Percentiles rank a stretch among this genome's conserved stretches.
Evolutionary conservation across 768 basidiomycete species (phyloP).

Genomic region (Saitozyma podzolica): DNA sequence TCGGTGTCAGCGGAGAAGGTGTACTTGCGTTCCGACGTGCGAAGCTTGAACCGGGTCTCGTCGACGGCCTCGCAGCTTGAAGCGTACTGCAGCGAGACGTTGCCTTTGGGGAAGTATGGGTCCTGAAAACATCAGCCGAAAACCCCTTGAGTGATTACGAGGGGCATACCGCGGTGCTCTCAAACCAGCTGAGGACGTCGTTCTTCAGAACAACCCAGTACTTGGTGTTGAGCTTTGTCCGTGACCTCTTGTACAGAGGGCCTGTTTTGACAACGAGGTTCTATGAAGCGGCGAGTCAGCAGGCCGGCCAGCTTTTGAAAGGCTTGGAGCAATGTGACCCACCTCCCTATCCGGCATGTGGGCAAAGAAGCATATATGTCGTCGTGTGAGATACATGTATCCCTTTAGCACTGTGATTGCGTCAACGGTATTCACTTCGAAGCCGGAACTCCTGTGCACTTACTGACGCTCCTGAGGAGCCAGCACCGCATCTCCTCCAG

Average conservation of each 20-base stretch:
- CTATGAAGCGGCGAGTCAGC: conserved; percentile 54
- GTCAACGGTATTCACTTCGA: background rate
- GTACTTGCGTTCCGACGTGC: conserved; percentile 72
- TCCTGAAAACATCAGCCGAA: conserved; percentile 60
- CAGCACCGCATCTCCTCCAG: conserved; percentile 89
- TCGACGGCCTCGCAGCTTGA: conserved; percentile 78
- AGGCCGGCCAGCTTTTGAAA: conserved; percentile 6
- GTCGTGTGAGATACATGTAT: conserved; percentile 93
- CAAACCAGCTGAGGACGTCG: conserved; percentile 94
- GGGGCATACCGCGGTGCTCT: conserved; percentile 74
- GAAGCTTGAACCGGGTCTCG: conserved; percentile 76
- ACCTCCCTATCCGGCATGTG: conserved; percentile 91
- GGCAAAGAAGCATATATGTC: conserved; percentile 93
- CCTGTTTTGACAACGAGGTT: conserved; percentile 92
- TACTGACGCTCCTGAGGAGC: conserved; percentile 83
- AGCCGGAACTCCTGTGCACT: conserved; percentile 53
- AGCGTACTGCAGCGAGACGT: conserved; percentile 91
- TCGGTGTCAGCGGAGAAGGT: conserved; percentile 48
- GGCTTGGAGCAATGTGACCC: conserved; percentile 15
- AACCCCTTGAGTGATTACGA: background rate
- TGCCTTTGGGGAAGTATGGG: conserved; percentile 95
- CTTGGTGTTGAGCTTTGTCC: conserved; percentile 88
- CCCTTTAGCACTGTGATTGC: conserved; percentile 76
- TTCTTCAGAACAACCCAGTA: conserved; percentile 98
- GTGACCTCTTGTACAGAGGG: conserved; percentile 78